A percentile compares a stretch with the other conserved stretches of the same genome.
These are phyloP conservation scores for Nepenthes alata DNA, from an alignment of 179 eudicot species.

Conservation along the genomic window DNA sequence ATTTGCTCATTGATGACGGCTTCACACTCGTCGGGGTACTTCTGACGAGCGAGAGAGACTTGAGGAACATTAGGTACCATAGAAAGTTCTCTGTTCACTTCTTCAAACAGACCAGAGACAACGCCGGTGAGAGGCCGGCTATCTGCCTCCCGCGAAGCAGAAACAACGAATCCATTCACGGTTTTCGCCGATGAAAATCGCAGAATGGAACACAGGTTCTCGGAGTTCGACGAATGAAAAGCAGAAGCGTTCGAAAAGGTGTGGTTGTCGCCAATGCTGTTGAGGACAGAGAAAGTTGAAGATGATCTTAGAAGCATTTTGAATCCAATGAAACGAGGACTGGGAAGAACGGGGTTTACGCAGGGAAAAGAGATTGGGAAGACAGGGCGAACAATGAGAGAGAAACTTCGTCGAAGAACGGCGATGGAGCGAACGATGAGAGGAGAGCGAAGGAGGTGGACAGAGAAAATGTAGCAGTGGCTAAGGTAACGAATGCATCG, in stretches of 20 bases:
- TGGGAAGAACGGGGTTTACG: no score
- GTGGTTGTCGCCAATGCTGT: conserved; percentile 18
- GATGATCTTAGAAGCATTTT: conserved; percentile 52
- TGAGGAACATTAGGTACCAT: conserved; percentile 61
- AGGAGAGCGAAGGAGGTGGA: no score
- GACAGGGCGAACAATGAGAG: no score
- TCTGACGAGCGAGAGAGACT: conserved; percentile 76
- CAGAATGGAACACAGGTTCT: conserved; percentile 2
- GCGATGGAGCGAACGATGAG: no score
- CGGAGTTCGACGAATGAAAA: conserved; percentile 11
- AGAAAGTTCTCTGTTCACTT: conserved; percentile 77
- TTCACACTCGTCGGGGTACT: conserved; percentile 44
- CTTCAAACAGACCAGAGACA: conserved; percentile 81
- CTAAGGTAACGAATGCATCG: no score
- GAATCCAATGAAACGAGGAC: no score
- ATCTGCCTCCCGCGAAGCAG: conserved; percentile 33
- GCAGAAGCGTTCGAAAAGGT: conserved; percentile 2
- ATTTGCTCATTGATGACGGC: conserved; percentile 87
- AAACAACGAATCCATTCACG: conserved; percentile 14
- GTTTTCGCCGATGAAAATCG: conserved; percentile 12
- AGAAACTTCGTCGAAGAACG: no score
- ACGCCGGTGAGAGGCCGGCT: conserved; percentile 54
- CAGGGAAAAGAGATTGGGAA: no score
- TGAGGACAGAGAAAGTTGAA: conserved; percentile 26
- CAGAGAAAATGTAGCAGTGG: no score